These are phyloP conservation scores for Penicillium paxilli DNA, from an alignment of 495 filamentous ascomycete genomes.

Conservation along the genomic window DNA sequence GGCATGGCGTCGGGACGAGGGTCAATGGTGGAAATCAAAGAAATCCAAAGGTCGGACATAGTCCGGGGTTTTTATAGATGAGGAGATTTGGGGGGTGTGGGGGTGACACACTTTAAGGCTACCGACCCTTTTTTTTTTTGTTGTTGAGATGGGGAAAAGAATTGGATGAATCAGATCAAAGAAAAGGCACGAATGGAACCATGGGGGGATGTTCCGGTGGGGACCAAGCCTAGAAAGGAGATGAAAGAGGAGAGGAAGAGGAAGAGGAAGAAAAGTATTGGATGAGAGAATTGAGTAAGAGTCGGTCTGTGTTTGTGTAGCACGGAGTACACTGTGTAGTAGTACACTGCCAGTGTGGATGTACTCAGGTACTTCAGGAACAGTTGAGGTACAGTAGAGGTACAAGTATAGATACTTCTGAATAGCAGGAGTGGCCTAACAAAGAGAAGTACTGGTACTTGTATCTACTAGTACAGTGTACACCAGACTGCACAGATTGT, in stretches of 20 bases:
- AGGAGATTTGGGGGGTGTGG: neutral
- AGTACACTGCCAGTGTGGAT: too few relatives aligned
- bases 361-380: too few relatives aligned
- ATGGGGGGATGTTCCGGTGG: constrained; percentile 11
- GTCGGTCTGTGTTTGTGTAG: constrained; percentile 12
- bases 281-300: constrained; percentile 21
- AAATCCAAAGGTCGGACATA: constrained; percentile 42
- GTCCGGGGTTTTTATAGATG: constrained; percentile 13
- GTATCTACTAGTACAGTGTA: too few relatives aligned
- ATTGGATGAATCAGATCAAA: neutral
- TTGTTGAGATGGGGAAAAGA: neutral
- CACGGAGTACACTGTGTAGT: neutral
- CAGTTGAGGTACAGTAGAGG: too few relatives aligned
- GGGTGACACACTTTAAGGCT: too few relatives aligned
- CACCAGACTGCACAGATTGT: too few relatives aligned
- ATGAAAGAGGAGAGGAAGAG: constrained; percentile 17
- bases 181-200: neutral
- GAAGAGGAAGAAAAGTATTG: constrained; percentile 1
- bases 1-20: constrained; percentile 39
- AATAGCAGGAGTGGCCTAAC: too few relatives aligned
- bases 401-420: too few relatives aligned
- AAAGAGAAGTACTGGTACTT: too few relatives aligned
- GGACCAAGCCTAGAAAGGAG: too few relatives aligned
- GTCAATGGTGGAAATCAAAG: constrained; percentile 36
- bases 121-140: neutral